Percentiles rank a stretch among this genome's conserved stretches.
Evolutionary conservation across 1,284 basidiomycete species (phyloP).

Genomic region (Microbotryum saponariae): DNA sequence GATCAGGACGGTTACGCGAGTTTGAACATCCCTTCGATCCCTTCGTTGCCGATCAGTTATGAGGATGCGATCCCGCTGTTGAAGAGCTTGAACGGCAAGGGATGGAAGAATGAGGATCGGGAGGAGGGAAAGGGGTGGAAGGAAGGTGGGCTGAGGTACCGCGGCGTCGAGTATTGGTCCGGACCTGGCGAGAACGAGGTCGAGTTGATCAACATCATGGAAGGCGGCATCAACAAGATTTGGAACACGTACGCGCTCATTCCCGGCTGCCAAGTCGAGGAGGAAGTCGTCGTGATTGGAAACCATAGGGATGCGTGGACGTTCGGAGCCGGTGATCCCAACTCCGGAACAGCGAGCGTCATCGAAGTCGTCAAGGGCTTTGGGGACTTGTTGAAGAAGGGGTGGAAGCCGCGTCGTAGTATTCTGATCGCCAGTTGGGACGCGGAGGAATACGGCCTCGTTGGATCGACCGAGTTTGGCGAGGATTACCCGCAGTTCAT

Average conservation of each 20-base stretch:
- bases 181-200: conserved; percentile 47
- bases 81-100: conserved; percentile 34
- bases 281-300: conserved; percentile 78
- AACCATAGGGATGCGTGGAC: conserved; percentile 72
- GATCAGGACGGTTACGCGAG: conserved; percentile 2
- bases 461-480: conserved; percentile 42
- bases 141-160: conserved; percentile 45
- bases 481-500: conserved; percentile 42
- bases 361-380: conserved; percentile 77
- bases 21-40: conserved; percentile 54
- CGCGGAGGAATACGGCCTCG: conserved; percentile 69
- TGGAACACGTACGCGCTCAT: conserved; percentile 77
- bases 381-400: conserved; percentile 59
- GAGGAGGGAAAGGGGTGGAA: conserved; percentile 5
- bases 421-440: conserved; percentile 89
- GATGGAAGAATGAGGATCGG: conserved; percentile 33
- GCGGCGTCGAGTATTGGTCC: conserved; percentile 48
- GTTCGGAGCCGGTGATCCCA: conserved; percentile 65
- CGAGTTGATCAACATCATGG: conserved; percentile 51
- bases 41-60: conserved; percentile 47
- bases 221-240: conserved; percentile 58
- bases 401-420: conserved; percentile 84
- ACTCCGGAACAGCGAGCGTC: conserved; percentile 75
- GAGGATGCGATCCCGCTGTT: conserved; percentile 17
- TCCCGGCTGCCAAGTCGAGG: conserved; percentile 64